Base-by-base conservation (phyloP, 352 stramenopile species). In the Phytopythium aichiense region DNA sequence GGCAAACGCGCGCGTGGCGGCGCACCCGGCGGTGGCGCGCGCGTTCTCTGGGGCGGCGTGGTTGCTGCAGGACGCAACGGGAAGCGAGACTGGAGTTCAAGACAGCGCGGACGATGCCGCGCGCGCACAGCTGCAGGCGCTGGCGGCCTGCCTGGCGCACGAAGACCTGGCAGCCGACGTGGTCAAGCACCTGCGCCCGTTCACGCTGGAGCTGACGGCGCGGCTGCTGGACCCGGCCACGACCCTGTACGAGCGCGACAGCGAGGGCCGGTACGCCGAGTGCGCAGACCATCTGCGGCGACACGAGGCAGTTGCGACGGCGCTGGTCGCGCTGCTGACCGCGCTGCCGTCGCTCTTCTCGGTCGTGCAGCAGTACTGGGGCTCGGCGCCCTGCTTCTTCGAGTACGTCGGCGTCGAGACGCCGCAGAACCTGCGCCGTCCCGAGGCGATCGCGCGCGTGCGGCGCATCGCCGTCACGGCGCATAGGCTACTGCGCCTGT, bases 331-430 rank as follows among this genome's bases (percentile, higher is more conserved):
- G 48, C 60, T 94, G 54, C 64, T 94, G 37, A 48, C 64, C 33
- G 79, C 79, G 37, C 50, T 89, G 25, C 84, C 84, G 22, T 60
- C 88, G 40, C 79, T 71, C 28, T 81, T 75, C 66, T 76, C 73
- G 7, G 57, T 89, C 22, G 79, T 87, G 43, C 68, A 82, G 31
- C 84, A 90, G 52, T 87, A 82, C 62, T 88, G 92, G 20, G 60
- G 77, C 58, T 67, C 83, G 18, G 69, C 79, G 31, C 79, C 74
- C 15, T 92, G 84, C 63, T 95, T 93, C 68, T 92, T 95, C 59
- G 63, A 89, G 61, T 90, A 80, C 48, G 72, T 77, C 9, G 79
- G 76, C 62, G 67, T 91, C 13, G 73, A 69, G 13, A 64, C 67
- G 18, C 33, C 67, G 53, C 77, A 83, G 60, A 75, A 77, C 46